Base-by-base conservation (phyloP, 805 yeast genomes). In the Zygosaccharomyces bisporus region DNA sequence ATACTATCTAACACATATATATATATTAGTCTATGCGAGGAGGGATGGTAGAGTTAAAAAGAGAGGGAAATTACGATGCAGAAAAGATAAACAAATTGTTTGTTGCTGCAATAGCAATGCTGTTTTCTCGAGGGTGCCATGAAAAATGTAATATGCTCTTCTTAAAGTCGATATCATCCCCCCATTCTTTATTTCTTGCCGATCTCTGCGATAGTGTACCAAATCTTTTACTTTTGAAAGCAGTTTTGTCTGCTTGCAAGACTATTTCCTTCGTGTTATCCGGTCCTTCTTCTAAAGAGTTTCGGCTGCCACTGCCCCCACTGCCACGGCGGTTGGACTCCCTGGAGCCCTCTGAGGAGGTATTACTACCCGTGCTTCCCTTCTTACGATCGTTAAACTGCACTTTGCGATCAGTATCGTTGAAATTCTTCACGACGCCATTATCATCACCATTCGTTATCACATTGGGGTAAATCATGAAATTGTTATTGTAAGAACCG, bases 61-160 rank as follows among this genome's bases (percentile, higher is more conserved):
- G 9, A 21, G 25, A 21, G 25, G 38, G 27, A 14, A 32, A n/a
- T 69, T 68, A 84, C 57, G 81, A 73, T 43, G 93, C 83, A 45
- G 91, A 83, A 64, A 86, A 86, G 49, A 86, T 84, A 69, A 84
- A 86, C 56, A 87, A 76, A 70, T 93, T 93, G 72, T 93, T 95
- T 17, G 99, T 93, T 14, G 99, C 98, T 39, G 98, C 98, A 61
- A 93, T 86, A 34, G 99, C 99, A 55, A 93, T 95, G 41, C 93
- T 82, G 70, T 93, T 88, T 70, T 95, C 99, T 55, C 74, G 75
- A 52, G 99, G 99, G 73, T 93, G 99, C 99, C 99, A 93, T 65
- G 97, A 88, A 67, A 89, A 75, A 69, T 93, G 98, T 67, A 91
- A 74, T 49, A 93, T 90, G 67, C 87, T 83, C 75, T 90, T 91